Evolutionary conservation across 805 yeast genomes (phyloP).

Genomic region (Wickerhamomyces subpelliculosus): DNA sequence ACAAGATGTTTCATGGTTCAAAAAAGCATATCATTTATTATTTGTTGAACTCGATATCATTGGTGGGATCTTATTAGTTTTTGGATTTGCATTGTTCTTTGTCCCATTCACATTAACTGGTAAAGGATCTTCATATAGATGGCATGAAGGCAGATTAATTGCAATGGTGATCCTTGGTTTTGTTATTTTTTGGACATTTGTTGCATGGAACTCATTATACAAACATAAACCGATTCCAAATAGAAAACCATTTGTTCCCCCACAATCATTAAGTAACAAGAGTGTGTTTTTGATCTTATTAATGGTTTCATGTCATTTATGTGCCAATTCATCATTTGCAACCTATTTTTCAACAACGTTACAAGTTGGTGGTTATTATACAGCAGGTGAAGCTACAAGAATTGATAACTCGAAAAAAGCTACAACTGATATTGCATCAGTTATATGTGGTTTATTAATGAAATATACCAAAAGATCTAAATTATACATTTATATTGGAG

Average conservation of each 20-base stretch:
- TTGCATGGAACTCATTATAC: conserved; percentile 19
- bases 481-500: conserved; percentile 16
- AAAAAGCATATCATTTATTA: conserved; percentile 9
- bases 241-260: conserved; percentile 21
- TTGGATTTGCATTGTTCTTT: conserved; percentile 21
- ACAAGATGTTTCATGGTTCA: conserved; percentile 6
- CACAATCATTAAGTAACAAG: conserved; percentile 14
- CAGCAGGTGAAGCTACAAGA: conserved; percentile 24
- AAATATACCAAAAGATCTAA: conserved; percentile 24
- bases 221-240: conserved; percentile 5
- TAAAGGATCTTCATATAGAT: conserved; percentile 13
- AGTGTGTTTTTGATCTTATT: conserved; percentile 16
- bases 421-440: conserved; percentile 20
- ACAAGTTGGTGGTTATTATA: conserved; percentile 24
- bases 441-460: conserved; percentile 23
- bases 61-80: conserved; percentile 16
- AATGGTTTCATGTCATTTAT: conserved; percentile 18
- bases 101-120: conserved; percentile 25
- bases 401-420: conserved; percentile 25
- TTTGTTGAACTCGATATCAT: conserved; percentile 19
- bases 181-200: conserved; percentile 9
- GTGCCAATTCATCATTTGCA: conserved; percentile 20
- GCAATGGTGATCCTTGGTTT: conserved; percentile 24
- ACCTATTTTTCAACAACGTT: conserved; percentile 21
- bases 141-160: conserved; percentile 17